Conservation (phyloP, 2,329 filamentous ascomycete genomes). For the Colletotrichum abscissum region DNA sequence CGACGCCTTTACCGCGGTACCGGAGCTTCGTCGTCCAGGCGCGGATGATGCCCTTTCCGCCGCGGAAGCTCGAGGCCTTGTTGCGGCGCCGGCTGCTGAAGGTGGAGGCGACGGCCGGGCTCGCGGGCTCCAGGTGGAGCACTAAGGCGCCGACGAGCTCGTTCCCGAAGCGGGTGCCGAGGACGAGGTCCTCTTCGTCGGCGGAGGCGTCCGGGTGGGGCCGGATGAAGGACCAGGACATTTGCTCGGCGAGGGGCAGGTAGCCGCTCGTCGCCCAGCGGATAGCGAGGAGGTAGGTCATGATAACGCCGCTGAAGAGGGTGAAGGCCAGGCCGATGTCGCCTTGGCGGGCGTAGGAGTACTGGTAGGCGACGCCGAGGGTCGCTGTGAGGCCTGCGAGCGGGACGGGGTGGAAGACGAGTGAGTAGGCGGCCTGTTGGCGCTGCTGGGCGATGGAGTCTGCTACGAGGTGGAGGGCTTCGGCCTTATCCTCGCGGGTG, state of each 20-base stretch:
- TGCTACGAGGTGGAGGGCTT: conserved; percentile 78
- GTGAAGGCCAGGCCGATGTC: conserved; percentile 68
- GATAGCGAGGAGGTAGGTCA: conserved; percentile 71
- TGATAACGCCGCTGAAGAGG: conserved; percentile 70
- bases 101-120: conserved; percentile 33
- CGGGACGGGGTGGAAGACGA: conserved; percentile 72
- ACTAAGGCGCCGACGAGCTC: conserved; percentile 79
- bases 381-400: conserved; percentile 58
- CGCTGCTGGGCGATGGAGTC: conserved; percentile 88
- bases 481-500: conserved; percentile 68
- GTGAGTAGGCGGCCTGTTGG: conserved; percentile 70
- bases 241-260: conserved; percentile 68
- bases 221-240: conserved; percentile 73
- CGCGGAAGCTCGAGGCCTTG: conserved; percentile 55
- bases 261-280: conserved; percentile 73
- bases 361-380: conserved; percentile 58
- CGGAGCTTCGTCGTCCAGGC: conserved; percentile 83
- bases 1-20: conserved; percentile 79
- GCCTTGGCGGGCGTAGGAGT: conserved; percentile 55
- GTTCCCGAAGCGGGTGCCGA: conserved; percentile 75
- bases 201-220: conserved; percentile 42
- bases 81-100: conserved; percentile 46
- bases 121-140: conserved; percentile 68
- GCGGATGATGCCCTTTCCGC: conserved; percentile 77
- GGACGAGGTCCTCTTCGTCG: conserved; percentile 63